Percentiles rank a stretch among this genome's conserved stretches.
Conservation (phyloP, 2,329 filamentous ascomycete species). For the Pezicula carpinea region DNA sequence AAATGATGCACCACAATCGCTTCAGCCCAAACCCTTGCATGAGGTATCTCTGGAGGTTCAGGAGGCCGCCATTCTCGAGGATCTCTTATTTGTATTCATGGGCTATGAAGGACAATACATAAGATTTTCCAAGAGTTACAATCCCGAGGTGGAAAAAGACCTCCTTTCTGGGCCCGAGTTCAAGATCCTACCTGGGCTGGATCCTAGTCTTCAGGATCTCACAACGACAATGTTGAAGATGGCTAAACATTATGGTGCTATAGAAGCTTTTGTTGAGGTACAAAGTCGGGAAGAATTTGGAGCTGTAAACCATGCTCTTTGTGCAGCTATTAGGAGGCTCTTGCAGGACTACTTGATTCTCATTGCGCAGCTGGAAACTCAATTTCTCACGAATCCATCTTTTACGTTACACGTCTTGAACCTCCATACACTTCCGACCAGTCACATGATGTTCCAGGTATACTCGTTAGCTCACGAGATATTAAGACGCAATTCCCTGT, state of each 20-base stretch:
- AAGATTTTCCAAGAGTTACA: conserved; percentile 76
- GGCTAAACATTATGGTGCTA: conserved; percentile 86
- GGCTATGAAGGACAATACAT: conserved; percentile 98
- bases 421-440: conserved; percentile 83
- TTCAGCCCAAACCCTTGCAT: conserved; percentile 64
- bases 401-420: conserved; percentile 94
- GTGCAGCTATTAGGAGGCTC: conserved; percentile 87
- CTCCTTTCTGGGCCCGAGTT: conserved; percentile 79
- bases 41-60: conserved; percentile 75
- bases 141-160: conserved; percentile 81
- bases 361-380: conserved; percentile 88
- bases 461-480: conserved; percentile 86
- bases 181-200: conserved; percentile 74
- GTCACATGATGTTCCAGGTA: conserved; percentile 86
- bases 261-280: conserved; percentile 91
- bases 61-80: conserved; percentile 82
- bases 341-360: conserved; percentile 92
- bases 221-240: conserved; percentile 87
- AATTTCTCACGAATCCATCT: conserved; percentile 79
- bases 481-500: conserved; percentile 77
- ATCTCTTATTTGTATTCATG: conserved; percentile 94
- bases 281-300: conserved; percentile 92
- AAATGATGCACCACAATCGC: conserved; percentile 62
- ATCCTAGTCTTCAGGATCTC: conserved; percentile 86
- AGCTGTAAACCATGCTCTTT: conserved; percentile 90